Conservation (phyloP, 805 yeast genomes). For the Metschnikowia borealis region DNA sequence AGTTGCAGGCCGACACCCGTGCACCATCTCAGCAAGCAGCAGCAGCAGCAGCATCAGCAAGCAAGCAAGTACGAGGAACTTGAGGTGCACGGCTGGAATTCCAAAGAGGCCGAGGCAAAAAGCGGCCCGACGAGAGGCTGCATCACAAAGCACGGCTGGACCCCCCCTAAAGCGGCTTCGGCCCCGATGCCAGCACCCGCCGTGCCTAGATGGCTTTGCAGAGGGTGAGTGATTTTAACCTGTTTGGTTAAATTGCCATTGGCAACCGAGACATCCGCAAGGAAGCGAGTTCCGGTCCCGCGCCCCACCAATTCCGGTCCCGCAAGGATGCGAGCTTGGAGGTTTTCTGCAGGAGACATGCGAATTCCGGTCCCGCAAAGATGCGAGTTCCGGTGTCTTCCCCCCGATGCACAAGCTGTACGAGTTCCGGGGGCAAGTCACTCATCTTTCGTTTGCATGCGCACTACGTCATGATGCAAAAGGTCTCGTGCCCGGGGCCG, state of each 20-base stretch:
- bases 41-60: not conserved
- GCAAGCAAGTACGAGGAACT: not conserved
- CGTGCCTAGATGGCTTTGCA: not conserved
- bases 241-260: constrained; percentile 5
- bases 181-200: not conserved
- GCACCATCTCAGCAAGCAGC: constrained; percentile 2
- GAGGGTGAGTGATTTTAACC: constrained; percentile 1
- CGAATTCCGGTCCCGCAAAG: not conserved
- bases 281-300: constrained; percentile 1
- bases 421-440: constrained; percentile 6
- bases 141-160: not conserved
- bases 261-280: constrained; percentile 3
- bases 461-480: constrained; percentile 2
- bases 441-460: not conserved
- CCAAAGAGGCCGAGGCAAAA: too few species aligned
- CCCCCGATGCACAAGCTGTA: not conserved
- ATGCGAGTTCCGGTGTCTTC: not conserved
- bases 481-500: not conserved
- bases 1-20: constrained; percentile 5
- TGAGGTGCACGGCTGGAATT: too few species aligned
- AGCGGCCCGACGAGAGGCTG: too few species aligned
- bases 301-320: not conserved
- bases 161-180: not conserved
- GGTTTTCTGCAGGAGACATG: too few species aligned
- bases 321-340: not conserved